Evolutionary conservation across 2,329 filamentous ascomycete genomes (phyloP), one percentile per base, ranked within the genome.

Genomic region (Ceratocystis cubensis): DNA sequence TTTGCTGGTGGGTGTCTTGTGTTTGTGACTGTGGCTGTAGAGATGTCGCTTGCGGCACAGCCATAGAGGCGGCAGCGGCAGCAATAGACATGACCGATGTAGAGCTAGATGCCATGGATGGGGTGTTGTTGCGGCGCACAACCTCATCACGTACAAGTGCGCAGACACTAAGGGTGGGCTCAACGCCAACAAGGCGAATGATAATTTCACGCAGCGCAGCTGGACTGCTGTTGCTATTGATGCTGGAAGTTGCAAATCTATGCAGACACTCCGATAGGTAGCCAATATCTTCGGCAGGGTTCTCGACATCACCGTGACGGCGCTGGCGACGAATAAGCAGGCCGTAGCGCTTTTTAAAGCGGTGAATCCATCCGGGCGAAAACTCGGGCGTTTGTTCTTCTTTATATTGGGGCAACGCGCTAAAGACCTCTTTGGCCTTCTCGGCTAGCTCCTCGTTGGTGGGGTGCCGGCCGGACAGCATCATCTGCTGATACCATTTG

Each of bases 331-430:
- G 73, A 61, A 84, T 79, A 20, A 85, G 75, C 17, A 85, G 76
- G 0, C 82, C 82, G 68, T 85, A 85, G 10, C 83, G 79, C 72
- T 84, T 85, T 75, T 85, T 85, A 75, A 85, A 85, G 45, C 83
- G 79, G 70, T 85, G 83, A 67, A 85, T 85, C 83, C 83, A 85
- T 50, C 83, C 83, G 0, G 83, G 83, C 0, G 82, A 84, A 72
- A 85, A 85, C 73, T 85, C 83, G 61, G 83, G 83, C 1, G 82
- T 76, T n/a, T 74, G 74, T 72, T 85, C 82, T 69, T 82, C 82
- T 72, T 82, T 83, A 73, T 85, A 85, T 20, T 82, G 81, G 17
- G 82, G 82, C 33, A 85, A 75, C 70, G 82, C 79, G 56, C 75
- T 75, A 72, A 85, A 85, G 70, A 85, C 83, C 67, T 75, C 72